Conservation (phyloP, 2,329 filamentous ascomycete species). For the Pseudogymnoascus sp. region DNA sequence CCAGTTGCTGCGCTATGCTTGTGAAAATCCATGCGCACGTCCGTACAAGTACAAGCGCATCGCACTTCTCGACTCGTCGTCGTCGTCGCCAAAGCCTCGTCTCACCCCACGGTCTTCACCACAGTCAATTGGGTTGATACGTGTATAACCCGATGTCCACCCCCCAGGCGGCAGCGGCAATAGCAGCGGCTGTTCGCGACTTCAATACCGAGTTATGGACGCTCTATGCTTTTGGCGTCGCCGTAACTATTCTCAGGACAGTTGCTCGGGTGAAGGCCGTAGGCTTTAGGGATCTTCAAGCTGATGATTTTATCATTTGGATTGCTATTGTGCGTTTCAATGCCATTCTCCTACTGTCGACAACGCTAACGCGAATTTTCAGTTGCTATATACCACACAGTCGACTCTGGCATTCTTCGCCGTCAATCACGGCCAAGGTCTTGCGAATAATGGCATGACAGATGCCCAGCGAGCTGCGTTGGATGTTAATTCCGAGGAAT, state of each 20-base stretch:
- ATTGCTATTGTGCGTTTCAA: constrained; percentile 39
- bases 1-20: neutral
- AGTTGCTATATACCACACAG: constrained; percentile 44
- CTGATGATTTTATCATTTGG: constrained; percentile 51
- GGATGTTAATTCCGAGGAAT: constrained; percentile 37
- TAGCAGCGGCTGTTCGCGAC: constrained; percentile 11
- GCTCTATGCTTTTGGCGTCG: constrained; percentile 40
- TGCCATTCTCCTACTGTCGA: neutral
- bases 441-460: constrained; percentile 51
- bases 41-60: neutral
- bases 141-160: constrained; percentile 11
- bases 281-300: constrained; percentile 41
- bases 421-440: constrained; percentile 38
- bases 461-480: constrained; percentile 38
- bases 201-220: constrained; percentile 41
- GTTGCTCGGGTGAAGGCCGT: constrained; percentile 39
- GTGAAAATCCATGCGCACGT: neutral
- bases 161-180: constrained; percentile 13
- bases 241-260: constrained; percentile 42
- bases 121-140: neutral
- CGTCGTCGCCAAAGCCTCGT: neutral
- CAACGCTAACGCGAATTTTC: constrained; percentile 10
- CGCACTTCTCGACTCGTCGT: neutral
- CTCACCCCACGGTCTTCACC: neutral
- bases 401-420: constrained; percentile 41